Percentiles rank a stretch among this genome's conserved stretches.
Evolutionary conservation across 495 filamentous ascomycete genomes (phyloP).

Genomic region (Tuber melanosporum): DNA sequence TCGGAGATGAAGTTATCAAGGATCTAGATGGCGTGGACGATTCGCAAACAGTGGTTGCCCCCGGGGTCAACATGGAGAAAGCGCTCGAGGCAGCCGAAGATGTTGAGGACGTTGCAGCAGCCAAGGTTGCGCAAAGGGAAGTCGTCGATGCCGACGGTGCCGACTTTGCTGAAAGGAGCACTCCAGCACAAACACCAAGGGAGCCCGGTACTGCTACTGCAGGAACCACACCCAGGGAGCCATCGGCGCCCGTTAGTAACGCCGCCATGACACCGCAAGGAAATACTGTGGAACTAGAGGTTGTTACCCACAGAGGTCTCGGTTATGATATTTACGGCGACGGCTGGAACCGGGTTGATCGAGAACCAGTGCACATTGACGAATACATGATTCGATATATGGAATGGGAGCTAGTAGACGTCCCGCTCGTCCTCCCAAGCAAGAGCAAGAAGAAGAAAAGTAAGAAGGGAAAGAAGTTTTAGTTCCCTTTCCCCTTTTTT

Average conservation of each 20-base stretch:
- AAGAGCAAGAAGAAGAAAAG: slow-evolving; percentile 74
- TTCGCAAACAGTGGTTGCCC: slow-evolving; percentile 54
- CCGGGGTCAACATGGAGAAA: slow-evolving; percentile 75
- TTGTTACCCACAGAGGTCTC: slow-evolving; percentile 42
- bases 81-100: slow-evolving; percentile 88
- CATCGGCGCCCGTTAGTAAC: slow-evolving; percentile 46
- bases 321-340: slow-evolving; percentile 41
- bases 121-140: slow-evolving; percentile 80
- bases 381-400: slow-evolving; percentile 78
- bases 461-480: slow-evolving; percentile 64
- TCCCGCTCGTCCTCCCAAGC: slow-evolving; percentile 68
- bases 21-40: slow-evolving; percentile 53
- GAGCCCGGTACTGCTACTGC: slow-evolving; percentile 41
- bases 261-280: slow-evolving; percentile 46
- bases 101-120: slow-evolving; percentile 80
- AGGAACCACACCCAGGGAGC: slow-evolving; percentile 27
- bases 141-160: slow-evolving; percentile 76
- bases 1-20: slow-evolving; percentile 40
- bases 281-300: slow-evolving; percentile 37
- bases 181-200: slow-evolving; percentile 45
- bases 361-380: slow-evolving; percentile 61
- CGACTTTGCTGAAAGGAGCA: slow-evolving; percentile 76
- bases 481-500: background rate
- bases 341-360: slow-evolving; percentile 50
- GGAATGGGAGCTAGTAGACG: slow-evolving; percentile 68